These are phyloP conservation scores for Fusarium denticulatum DNA, from an alignment of 2,329 filamentous ascomycete genomes.

Conservation along the genomic window DNA sequence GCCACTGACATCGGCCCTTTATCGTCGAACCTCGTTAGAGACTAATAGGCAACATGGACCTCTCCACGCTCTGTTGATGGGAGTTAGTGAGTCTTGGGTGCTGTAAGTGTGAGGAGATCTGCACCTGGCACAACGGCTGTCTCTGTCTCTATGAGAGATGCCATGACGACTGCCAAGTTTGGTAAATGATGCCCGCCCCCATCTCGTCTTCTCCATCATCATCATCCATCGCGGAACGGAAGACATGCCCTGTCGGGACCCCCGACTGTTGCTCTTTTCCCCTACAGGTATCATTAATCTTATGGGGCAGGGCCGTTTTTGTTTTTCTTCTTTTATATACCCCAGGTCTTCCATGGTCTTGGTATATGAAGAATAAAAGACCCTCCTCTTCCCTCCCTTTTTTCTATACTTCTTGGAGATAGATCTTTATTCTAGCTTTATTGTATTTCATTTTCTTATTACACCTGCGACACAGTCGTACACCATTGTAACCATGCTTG, in stretches of 20 bases:
- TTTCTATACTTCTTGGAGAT: not conserved
- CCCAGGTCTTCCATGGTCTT: constrained; percentile 1
- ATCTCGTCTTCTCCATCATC: constrained; percentile 9
- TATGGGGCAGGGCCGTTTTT: constrained; percentile 9
- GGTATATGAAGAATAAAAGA: constrained; percentile 29
- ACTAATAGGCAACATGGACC: constrained; percentile 23
- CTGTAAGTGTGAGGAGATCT: constrained; percentile 14
- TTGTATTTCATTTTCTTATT: constrained; percentile 1
- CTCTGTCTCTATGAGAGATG: constrained; percentile 7
- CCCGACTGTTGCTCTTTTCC: constrained; percentile 11
- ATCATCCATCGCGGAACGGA: not conserved
- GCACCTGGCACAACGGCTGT: constrained; percentile 6
- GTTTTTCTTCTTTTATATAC: not conserved
- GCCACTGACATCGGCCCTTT: constrained; percentile 44
- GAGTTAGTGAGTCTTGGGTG: not conserved
- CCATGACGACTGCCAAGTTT: constrained; percentile 46
- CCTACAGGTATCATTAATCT: not conserved
- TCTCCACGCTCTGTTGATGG: not conserved
- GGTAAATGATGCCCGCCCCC: constrained; percentile 15
- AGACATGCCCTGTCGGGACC: constrained; percentile 13
- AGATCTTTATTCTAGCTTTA: constrained; percentile 17
- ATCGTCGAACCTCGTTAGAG: constrained; percentile 24
- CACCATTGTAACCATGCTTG: constrained; percentile 35
- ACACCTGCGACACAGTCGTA: constrained; percentile 20
- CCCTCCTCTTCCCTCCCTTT: constrained; percentile 27